Conservation (phyloP, 2,329 filamentous ascomycete genomes). For the Exserohilum turcica region DNA sequence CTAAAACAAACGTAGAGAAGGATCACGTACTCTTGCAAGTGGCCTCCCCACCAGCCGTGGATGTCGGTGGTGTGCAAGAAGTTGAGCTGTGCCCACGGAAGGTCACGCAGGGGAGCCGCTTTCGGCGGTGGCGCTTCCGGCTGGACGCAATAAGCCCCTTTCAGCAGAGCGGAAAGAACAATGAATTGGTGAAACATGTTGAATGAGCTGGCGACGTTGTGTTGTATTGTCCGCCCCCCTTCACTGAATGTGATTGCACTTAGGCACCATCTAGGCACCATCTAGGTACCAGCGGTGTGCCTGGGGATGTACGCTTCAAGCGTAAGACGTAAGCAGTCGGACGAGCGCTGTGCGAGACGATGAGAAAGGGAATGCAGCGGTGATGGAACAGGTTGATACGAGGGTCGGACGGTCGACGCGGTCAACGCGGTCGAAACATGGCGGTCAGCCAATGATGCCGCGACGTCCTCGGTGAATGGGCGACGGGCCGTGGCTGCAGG, state of each 20-base stretch:
- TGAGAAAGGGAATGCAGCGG: not conserved
- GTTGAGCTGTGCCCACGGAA: slow-evolving; percentile 94
- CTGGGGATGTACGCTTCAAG: slow-evolving; percentile 6
- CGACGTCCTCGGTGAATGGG: slow-evolving; percentile 20
- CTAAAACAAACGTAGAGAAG: not conserved
- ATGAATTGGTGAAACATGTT: slow-evolving; percentile 26
- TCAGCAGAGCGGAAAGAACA: slow-evolving; percentile 26
- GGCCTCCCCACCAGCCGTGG: slow-evolving; percentile 93
- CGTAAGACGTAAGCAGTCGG: slow-evolving; percentile 4
- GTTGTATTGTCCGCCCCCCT: slow-evolving; percentile 1
- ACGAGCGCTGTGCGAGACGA: not conserved
- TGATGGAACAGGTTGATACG: not conserved
- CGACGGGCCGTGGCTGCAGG: slow-evolving; percentile 14
- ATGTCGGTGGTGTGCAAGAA: slow-evolving; percentile 88
- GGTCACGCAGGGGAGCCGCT: slow-evolving; percentile 77
- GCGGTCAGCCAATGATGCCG: slow-evolving; percentile 20
- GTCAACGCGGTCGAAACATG: slow-evolving; percentile 5
- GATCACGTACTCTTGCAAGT: slow-evolving; percentile 77
- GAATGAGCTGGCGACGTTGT: slow-evolving; percentile 3
- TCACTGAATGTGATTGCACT: slow-evolving; percentile 1
- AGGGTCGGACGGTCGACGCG: slow-evolving; percentile 1
- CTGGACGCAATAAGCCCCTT: slow-evolving; percentile 64
- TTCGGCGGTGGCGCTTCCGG: slow-evolving; percentile 80
- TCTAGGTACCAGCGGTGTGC: slow-evolving; percentile 19
- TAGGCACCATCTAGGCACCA: slow-evolving; percentile 16